Evolutionary conservation across 176 grass and related monocot species (phyloP), one percentile per base, ranked within the genome.

Genomic region (Tillandsia fasciculata): DNA sequence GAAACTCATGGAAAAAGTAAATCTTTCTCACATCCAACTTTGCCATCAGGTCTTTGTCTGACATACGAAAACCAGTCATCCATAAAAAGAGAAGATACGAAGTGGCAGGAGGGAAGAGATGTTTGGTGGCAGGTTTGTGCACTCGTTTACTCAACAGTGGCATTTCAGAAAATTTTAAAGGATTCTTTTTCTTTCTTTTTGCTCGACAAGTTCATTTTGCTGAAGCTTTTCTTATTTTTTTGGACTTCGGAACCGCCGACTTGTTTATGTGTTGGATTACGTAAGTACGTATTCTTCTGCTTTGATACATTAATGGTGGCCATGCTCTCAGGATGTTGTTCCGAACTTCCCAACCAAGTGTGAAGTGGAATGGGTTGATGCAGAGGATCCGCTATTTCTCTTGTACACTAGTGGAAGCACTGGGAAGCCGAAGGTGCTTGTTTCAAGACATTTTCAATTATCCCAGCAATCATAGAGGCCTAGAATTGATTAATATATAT

Each of bases 341-440:
- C 82, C 89, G 10, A 79, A 78, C 72, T 93, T 99, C 78, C 72
- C 82, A 66, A 78, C 67, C 51, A 93, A 90, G 65, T 99, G 94
- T 51, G 79, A 85, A 72, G 84, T 99, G 24, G 87, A 99, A 83
- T 99, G 94, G 94, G 84, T 99, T 72, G 94, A 99, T 86, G 94
- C 94, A 81, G 89, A 99, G 80, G 94, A 99, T 85, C 84, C 94
- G 54, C 76, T 99, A 49, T 99, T 99, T 86, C 94, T 99, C 75
- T 68, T 99, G 15, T 99, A 99, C 51, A 99, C 94, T 9, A 99
- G 94, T 88, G 89, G 94, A 18, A 99, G 94, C 83, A 99, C 94
- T 68, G 94, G 94, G 69, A 99, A 90, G 50, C 94, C 94, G 66
- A 99, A 99, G 94, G 94, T 99, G 64, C 2, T 63, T 53, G 73